phyloP scores from a whole-genome alignment of 306 rosid genomes.

The Elaeagnus macrophylla region DNA sequence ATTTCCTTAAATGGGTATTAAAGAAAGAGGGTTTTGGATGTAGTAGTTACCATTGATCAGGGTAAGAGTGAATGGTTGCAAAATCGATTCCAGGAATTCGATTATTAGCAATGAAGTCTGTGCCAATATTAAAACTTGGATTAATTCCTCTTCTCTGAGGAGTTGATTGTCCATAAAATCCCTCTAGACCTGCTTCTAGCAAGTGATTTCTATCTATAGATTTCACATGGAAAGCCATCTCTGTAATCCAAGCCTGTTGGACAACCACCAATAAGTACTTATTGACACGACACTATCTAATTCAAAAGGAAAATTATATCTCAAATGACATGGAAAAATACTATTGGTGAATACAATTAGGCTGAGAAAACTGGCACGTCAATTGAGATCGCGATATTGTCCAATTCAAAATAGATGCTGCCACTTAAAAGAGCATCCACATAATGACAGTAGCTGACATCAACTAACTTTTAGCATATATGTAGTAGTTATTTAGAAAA shows the following conservation, averaged over 20 bases:
- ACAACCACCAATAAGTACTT: slow-evolving; percentile 1
- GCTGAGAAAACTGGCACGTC: too few relatives aligned
- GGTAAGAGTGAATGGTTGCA: slow-evolving; percentile 79
- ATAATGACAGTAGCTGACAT: background rate
- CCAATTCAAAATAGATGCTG: too few relatives aligned
- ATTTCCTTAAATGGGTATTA: too few relatives aligned
- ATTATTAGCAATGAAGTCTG: slow-evolving; percentile 80
- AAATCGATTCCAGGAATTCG: slow-evolving; percentile 57
- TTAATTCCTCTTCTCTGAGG: slow-evolving; percentile 63
- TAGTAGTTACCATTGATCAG: slow-evolving; percentile 71
- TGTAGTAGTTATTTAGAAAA: background rate
- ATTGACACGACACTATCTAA: background rate
- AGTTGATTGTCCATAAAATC: slow-evolving; percentile 73
- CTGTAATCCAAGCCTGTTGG: slow-evolving; percentile 75
- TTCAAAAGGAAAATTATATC: slow-evolving; percentile 5
- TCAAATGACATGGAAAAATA: too few relatives aligned
- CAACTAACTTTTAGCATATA: background rate
- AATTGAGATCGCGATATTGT: too few relatives aligned
- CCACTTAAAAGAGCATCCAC: background rate
- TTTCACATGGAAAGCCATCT: slow-evolving; percentile 82
- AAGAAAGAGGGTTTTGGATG: background rate
- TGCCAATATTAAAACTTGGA: slow-evolving; percentile 56
- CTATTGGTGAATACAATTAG: too few relatives aligned
- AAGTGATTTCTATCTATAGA: slow-evolving; percentile 82
- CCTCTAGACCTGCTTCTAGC: slow-evolving; percentile 83